Evolutionary conservation across 1,139 yeast species (phyloP).

Genomic region (Blastobotrys malaysiensis): DNA sequence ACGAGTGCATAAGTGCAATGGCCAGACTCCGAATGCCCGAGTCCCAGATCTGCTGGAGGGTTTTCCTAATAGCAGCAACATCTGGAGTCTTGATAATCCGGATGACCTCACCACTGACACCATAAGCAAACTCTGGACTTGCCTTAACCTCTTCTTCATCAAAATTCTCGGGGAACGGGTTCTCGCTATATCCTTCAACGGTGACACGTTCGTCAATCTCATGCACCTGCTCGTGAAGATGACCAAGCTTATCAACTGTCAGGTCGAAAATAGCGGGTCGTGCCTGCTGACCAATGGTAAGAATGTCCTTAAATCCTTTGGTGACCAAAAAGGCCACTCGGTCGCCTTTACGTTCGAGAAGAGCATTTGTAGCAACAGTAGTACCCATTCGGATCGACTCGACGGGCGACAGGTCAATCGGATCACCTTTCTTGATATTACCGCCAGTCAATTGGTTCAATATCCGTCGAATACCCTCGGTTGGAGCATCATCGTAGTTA

Average conservation of each 20-base stretch:
- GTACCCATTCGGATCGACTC: conserved; percentile 71
- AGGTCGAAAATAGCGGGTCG: conserved; percentile 66
- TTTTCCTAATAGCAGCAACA: conserved; percentile 36
- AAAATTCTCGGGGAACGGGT: conserved; percentile 39
- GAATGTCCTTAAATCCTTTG: conserved; percentile 59
- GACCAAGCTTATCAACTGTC: conserved; percentile 51
- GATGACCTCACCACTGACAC: conserved; percentile 61
- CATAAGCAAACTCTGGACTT: conserved; percentile 39
- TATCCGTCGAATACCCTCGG: conserved; percentile 81
- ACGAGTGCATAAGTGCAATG: conserved; percentile 63
- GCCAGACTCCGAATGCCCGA: conserved; percentile 63
- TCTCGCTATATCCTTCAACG: conserved; percentile 59
- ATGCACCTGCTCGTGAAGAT: conserved; percentile 56
- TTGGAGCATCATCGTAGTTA: conserved; percentile 83
- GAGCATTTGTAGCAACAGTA: conserved; percentile 74
- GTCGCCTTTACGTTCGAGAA: conserved; percentile 64
- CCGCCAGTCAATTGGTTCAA: conserved; percentile 53
- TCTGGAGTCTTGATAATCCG: conserved; percentile 50
- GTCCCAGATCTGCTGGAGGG: conserved; percentile 42
- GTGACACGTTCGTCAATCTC: conserved; percentile 74
- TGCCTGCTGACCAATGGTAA: conserved; percentile 67
- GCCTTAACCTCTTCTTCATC: conserved; percentile 26
- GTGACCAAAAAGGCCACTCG: conserved; percentile 59
- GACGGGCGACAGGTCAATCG: conserved; percentile 44
- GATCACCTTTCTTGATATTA: conserved; percentile 40